Percentiles rank a stretch among this genome's conserved stretches.
Evolutionary conservation across 495 filamentous ascomycete species (phyloP).

Genomic region (Acidiella bohemica): DNA sequence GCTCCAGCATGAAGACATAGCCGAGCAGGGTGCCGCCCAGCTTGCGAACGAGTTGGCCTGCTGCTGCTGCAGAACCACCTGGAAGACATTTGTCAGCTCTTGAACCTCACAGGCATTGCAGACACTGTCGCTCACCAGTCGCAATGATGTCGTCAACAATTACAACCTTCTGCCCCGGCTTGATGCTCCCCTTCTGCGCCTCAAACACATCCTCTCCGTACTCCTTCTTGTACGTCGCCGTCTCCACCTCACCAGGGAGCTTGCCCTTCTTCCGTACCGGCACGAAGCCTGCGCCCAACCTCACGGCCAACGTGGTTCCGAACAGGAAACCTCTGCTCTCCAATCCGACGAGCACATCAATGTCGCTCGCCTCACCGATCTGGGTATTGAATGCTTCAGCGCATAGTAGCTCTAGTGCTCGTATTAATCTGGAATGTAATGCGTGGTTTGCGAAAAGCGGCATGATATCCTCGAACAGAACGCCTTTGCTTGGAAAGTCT

Average conservation of each 20-base stretch:
- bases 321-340: conserved; percentile 95
- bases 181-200: conserved; percentile 77
- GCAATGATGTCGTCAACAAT: conserved; percentile 98
- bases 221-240: conserved; percentile 81
- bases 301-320: conserved; percentile 77
- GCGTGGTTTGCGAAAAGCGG: conserved; percentile 78
- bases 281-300: conserved; percentile 77
- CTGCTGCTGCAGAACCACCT: conserved; percentile 88
- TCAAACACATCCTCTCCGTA: conserved; percentile 95
- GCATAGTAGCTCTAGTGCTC: conserved; percentile 77
- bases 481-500: conserved; percentile 88
- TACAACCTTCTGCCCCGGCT: conserved; percentile 76
- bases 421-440: conserved; percentile 63
- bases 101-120: too few species aligned
- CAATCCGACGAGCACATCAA: conserved; percentile 85
- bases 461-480: conserved; percentile 97
- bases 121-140: conserved; percentile 52
- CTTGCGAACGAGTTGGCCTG: conserved; percentile 70
- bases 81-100: too few species aligned
- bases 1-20: conserved; percentile 91
- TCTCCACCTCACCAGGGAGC: conserved; percentile 76
- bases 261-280: conserved; percentile 94
- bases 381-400: conserved; percentile 6
- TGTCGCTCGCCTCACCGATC: conserved; percentile 21
- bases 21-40: conserved; percentile 73